These are phyloP conservation scores for Selenicereus undatus DNA, from an alignment of 148 eudicot genomes.

Conservation along the genomic window DNA sequence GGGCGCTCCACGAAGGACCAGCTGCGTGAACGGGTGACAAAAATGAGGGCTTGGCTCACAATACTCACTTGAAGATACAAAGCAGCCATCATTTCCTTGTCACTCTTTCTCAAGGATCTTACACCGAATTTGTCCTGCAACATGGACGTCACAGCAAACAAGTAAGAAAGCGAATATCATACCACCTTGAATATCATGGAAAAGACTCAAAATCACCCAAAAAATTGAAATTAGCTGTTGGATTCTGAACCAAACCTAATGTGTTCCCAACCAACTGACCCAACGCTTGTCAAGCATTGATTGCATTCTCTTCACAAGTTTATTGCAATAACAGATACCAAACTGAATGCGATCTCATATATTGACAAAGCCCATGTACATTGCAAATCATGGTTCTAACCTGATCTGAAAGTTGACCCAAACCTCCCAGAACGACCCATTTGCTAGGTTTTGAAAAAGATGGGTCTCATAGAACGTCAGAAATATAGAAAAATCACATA, in stretches of 20 bases:
- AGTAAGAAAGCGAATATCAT: background rate
- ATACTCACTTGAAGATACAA: constrained; percentile 95
- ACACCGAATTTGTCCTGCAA: constrained; percentile 65
- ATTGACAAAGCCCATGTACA: too few relatives aligned
- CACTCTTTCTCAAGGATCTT: constrained; percentile 32
- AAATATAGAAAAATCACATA: constrained; percentile 23
- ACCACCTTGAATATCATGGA: background rate
- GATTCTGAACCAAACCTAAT: background rate
- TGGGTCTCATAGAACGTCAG: constrained; percentile 10
- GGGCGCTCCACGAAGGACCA: constrained; percentile 90
- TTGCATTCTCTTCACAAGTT: too few relatives aligned
- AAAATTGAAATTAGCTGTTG: background rate
- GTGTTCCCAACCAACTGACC: background rate
- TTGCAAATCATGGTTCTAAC: too few relatives aligned
- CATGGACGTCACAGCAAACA: background rate
- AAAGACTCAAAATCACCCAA: too few relatives aligned
- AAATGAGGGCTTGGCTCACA: constrained; percentile 90
- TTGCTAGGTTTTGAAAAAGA: background rate
- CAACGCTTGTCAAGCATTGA: background rate
- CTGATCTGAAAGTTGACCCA: too few relatives aligned
- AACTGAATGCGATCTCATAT: background rate
- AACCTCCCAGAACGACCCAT: background rate
- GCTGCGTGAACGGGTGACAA: constrained; percentile 91
- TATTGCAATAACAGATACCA: too few relatives aligned
- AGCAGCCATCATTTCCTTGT: constrained; percentile 78